A percentile compares a stretch with the other conserved stretches of the same genome.
These are phyloP conservation scores for Gymnopilus dilepis DNA, from an alignment of 768 basidiomycete species.

Conservation along the genomic window DNA sequence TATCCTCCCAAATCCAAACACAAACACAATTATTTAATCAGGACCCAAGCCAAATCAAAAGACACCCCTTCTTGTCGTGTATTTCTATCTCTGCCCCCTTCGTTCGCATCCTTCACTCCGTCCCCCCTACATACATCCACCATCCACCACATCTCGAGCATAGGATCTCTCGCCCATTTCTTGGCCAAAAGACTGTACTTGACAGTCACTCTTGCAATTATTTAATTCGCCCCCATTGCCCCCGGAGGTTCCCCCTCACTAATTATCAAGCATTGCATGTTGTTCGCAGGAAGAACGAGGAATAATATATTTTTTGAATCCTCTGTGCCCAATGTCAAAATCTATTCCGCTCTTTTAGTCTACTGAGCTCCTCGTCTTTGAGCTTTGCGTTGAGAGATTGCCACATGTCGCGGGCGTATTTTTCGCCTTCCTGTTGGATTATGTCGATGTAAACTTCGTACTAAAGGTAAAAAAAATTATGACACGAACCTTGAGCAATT, in stretches of 20 bases:
- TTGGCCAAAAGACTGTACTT: slow-evolving; percentile 8
- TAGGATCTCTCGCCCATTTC: neutral
- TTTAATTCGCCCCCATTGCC: too few species aligned
- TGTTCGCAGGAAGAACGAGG: neutral
- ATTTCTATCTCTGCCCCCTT: neutral
- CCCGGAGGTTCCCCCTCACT: too few species aligned
- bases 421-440: slow-evolving; percentile 61
- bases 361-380: slow-evolving; percentile 66
- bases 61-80: neutral
- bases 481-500: slow-evolving; percentile 56
- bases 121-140: neutral
- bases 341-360: slow-evolving; percentile 60
- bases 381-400: slow-evolving; percentile 65
- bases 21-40: neutral
- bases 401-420: slow-evolving; percentile 63
- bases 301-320: neutral
- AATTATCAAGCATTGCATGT: neutral
- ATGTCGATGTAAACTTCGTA: neutral
- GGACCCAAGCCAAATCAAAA: neutral
- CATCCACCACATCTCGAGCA: neutral
- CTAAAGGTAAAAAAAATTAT: neutral
- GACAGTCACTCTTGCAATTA: neutral
- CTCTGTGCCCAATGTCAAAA: slow-evolving; percentile 28
- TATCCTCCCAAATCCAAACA: too few species aligned
- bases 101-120: neutral